Base-by-base conservation (phyloP, 2,329 filamentous ascomycete species). In the Xylariaceae sp. region DNA sequence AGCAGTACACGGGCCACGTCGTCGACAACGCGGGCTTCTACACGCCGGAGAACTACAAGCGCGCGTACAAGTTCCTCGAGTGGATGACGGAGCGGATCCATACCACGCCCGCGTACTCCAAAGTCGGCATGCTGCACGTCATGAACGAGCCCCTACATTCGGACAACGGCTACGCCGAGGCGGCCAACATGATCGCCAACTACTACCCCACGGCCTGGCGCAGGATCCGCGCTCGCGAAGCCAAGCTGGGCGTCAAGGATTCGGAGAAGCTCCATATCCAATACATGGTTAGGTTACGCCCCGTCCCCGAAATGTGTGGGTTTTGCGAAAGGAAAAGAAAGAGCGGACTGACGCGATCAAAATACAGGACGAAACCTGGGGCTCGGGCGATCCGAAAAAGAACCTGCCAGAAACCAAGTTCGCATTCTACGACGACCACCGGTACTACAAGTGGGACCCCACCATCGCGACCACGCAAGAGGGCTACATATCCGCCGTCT, bases 61-160 rank as follows among this genome's bases (percentile, higher is more conserved):
- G 73, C 13, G 69, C 68, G 4, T 53, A 62, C 43, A 51, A 63
- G 34, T 74, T 73, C 52, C 62, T 75, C 18, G 60, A 65, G 31
- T 71, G 67, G 65, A 67, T 75, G 54, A 63, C 69, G 2, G 61
- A 64, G 18, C 59, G 63, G 23, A 65, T 71, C 34, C 71, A 74
- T 50, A 53, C 48, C 12, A 64, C 63, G 40, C 35, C 53, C 27
- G 58, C 54, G 24, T 73, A 71, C 54, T 57, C 64, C 39, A 73
- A 65, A 24, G 71, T 74, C 19, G 70, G 71, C 30, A 71, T 69
- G 60, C 46, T 75, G 11, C 63, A 70, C 39, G 58, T 75, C 15
- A 60, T 74, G 34, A 76, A 75, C 53, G 72, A 75, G 52, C 72
- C 72, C 3, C 50, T 65, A 5, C 47, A 50, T 17, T 7, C 28